Evolutionary conservation across 2,329 filamentous ascomycete species (phyloP).

Genomic region (Pseudohalonectria lignicola): DNA sequence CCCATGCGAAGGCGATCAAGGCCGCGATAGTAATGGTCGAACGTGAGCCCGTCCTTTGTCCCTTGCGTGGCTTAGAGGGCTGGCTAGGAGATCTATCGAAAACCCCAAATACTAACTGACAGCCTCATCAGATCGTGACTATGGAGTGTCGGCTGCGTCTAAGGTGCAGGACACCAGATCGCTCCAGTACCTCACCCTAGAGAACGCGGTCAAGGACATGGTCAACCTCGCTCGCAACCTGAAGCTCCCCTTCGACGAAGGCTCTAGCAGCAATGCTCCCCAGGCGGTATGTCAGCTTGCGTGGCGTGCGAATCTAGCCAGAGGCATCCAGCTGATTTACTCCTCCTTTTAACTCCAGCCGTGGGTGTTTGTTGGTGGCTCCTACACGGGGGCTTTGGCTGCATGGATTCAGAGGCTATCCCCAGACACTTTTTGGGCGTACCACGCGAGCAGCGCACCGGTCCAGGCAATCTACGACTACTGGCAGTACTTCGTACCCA

Average conservation of each 20-base stretch:
- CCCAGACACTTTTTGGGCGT: constrained; percentile 49
- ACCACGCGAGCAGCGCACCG: constrained; percentile 43
- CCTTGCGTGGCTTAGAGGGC: too few species aligned
- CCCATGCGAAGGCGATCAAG: constrained; percentile 37
- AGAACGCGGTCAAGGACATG: constrained; percentile 41
- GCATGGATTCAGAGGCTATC: constrained; percentile 41
- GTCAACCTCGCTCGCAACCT: constrained; percentile 41
- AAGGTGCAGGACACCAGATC: constrained; percentile 36
- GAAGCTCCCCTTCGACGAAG: constrained; percentile 39
- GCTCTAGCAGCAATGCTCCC: constrained; percentile 33
- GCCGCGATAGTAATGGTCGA: constrained; percentile 44
- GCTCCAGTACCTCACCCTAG: constrained; percentile 40
- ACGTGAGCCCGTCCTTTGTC: constrained; percentile 28
- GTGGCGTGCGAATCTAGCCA: too few species aligned
- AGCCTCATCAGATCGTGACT: constrained; percentile 39
- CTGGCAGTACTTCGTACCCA: constrained; percentile 46
- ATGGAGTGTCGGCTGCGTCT: constrained; percentile 44
- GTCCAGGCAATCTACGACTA: constrained; percentile 45
- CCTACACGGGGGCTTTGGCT: constrained; percentile 43
- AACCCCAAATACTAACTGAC: neutral
- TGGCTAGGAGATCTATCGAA: too few species aligned
- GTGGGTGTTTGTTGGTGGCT: constrained; percentile 45
- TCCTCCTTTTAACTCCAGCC: too few species aligned
- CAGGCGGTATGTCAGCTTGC: constrained; percentile 29
- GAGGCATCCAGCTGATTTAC: too few species aligned